Percentiles rank a stretch among this genome's conserved stretches.
phyloP scores from a whole-genome alignment of 768 basidiomycete species.

The Boletus subcaerulescens region DNA sequence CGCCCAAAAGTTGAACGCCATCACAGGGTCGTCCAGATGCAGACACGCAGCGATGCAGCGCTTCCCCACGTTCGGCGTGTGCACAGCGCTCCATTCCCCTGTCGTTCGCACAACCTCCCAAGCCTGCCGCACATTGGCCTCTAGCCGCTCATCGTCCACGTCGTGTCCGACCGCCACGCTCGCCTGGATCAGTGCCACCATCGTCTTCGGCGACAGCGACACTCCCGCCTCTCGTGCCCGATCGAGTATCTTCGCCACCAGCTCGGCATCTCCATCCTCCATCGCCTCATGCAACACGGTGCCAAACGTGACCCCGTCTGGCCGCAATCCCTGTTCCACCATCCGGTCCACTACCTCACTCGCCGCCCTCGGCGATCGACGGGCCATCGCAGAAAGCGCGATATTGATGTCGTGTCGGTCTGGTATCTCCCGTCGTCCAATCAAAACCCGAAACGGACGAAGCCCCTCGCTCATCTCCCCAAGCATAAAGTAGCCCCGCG shows the following conservation, averaged over 20 bases:
- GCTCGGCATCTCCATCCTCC: slow-evolving; percentile 38
- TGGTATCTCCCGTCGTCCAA: slow-evolving; percentile 49
- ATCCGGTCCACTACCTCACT: slow-evolving; percentile 49
- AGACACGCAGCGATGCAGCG: slow-evolving; percentile 52
- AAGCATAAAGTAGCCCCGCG: slow-evolving; percentile 59
- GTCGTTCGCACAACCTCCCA: slow-evolving; percentile 42
- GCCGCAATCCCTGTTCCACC: slow-evolving; percentile 43
- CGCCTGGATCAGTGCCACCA: slow-evolving; percentile 46
- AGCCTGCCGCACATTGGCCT: slow-evolving; percentile 39
- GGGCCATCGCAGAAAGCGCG: slow-evolving; percentile 51
- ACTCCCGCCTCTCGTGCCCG: slow-evolving; percentile 38
- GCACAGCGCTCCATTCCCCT: slow-evolving; percentile 33
- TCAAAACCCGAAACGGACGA: slow-evolving; percentile 42
- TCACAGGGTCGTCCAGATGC: slow-evolving; percentile 41
- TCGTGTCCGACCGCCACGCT: slow-evolving; percentile 30
- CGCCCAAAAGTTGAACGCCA: slow-evolving; percentile 64
- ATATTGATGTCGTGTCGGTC: slow-evolving; percentile 68
- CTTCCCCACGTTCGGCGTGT: slow-evolving; percentile 49
- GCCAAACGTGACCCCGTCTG: slow-evolving; percentile 55
- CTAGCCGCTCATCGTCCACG: slow-evolving; percentile 25
- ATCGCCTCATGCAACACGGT: slow-evolving; percentile 62
- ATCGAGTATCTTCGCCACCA: slow-evolving; percentile 43
- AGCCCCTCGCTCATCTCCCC: slow-evolving; percentile 49
- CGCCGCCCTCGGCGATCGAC: slow-evolving; percentile 46
- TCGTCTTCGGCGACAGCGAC: slow-evolving; percentile 46